phyloP scores from a whole-genome alignment of 306 rosid species.

The Arachis stenosperma region DNA sequence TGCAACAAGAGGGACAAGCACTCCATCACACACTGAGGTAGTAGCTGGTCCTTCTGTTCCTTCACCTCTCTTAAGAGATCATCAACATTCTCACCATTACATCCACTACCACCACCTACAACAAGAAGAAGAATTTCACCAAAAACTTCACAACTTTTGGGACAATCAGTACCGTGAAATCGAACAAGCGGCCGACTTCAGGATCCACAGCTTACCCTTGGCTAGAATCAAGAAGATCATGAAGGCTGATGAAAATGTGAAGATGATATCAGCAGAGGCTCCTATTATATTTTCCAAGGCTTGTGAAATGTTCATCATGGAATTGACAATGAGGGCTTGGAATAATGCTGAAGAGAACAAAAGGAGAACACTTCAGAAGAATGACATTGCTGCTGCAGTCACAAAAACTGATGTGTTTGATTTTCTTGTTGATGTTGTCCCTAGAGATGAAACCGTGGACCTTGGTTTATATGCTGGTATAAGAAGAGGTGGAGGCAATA shows the following conservation, averaged over 20 bases:
- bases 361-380: constrained; percentile 1
- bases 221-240: not conserved
- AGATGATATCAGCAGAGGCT: not conserved
- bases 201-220: not conserved
- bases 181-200: not conserved
- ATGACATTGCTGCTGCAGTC: not conserved
- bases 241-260: not conserved
- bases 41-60: not conserved
- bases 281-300: not conserved
- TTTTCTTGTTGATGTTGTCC: not conserved
- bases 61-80: not conserved
- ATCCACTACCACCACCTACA: not conserved
- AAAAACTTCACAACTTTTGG: not conserved
- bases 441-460: not conserved
- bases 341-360: not conserved
- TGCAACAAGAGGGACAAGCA: not conserved
- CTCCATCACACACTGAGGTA: not conserved
- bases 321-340: not conserved
- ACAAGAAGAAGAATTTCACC: not conserved
- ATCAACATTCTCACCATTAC: not conserved
- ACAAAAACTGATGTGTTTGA: not conserved
- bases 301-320: not conserved
- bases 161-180: not conserved
- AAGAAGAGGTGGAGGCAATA: not conserved
- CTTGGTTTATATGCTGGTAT: not conserved